A percentile compares a stretch with the other conserved stretches of the same genome.
phyloP scores from a whole-genome alignment of 257 asterid genomes.

The Ophiorrhiza pumila region DNA sequence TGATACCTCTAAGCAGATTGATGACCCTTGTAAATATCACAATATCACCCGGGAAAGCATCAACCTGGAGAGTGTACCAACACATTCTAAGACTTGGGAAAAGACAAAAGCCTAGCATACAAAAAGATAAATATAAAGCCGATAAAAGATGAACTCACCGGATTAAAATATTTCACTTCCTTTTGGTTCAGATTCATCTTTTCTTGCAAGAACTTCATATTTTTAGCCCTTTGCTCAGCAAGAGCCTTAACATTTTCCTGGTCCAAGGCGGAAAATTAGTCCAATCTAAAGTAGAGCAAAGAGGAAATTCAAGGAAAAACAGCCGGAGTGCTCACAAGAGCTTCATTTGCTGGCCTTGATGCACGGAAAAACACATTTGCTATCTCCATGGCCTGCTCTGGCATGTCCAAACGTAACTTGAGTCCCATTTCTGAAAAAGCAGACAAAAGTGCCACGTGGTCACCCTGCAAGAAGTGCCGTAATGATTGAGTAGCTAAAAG shows the following conservation, averaged over 20 bases:
- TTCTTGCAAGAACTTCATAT: slow-evolving; percentile 71
- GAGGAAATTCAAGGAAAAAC: not conserved
- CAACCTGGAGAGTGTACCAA: slow-evolving; percentile 55
- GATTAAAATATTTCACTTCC: slow-evolving; percentile 90
- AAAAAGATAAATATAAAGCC: slow-evolving; percentile 13
- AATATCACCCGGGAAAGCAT: slow-evolving; percentile 98
- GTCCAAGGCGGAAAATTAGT: slow-evolving; percentile 31
- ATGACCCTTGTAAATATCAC: slow-evolving; percentile 89
- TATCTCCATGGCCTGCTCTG: slow-evolving; percentile 95
- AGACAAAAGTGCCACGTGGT: slow-evolving; percentile 88
- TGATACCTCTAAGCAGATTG: slow-evolving; percentile 89
- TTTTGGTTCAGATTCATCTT: slow-evolving; percentile 82
- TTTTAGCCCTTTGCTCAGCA: slow-evolving; percentile 71
- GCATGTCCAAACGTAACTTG: slow-evolving; percentile 85
- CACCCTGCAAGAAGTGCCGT: slow-evolving; percentile 64
- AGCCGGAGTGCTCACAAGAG: slow-evolving; percentile 53
- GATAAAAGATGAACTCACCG: slow-evolving; percentile 52
- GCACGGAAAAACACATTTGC: slow-evolving; percentile 77
- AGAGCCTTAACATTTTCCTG: slow-evolving; percentile 74
- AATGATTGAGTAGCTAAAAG: slow-evolving; percentile 9
- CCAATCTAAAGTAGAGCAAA: slow-evolving; percentile 16
- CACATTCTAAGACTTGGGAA: slow-evolving; percentile 16
- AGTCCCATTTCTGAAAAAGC: slow-evolving; percentile 95
- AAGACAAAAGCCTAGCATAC: not conserved
- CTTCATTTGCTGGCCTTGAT: slow-evolving; percentile 84